Base-by-base conservation (phyloP, 2,329 filamentous ascomycete species). In the Fusarium buharicum region DNA sequence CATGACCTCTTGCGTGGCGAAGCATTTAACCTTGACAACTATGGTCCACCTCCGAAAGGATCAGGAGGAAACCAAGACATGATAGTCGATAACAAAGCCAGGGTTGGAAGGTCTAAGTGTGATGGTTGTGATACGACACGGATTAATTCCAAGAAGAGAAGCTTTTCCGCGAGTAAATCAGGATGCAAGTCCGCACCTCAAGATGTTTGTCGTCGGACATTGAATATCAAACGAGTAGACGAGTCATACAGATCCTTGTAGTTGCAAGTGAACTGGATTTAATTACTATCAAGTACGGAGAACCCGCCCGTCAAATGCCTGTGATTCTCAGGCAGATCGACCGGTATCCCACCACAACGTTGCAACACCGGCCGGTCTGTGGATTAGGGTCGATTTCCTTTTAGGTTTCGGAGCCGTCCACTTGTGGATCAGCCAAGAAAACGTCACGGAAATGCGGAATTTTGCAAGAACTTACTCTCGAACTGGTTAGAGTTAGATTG, bases 261-360 rank as follows among this genome's bases (percentile, higher is more conserved):
- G 16, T 16, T 5, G 18, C 13, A 49, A 17, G 28, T 17, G 8
- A 14, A n/a, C n/a, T n/a, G n/a, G 3, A 18, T 18, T 4, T 6
- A 39, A 9, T 22, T 40, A 20, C 30, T n/a, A 18, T 20, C 10
- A 14, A 10, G n/a, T 10, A n/a, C n/a, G n/a, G n/a, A n/a, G n/a
- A 22, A 18, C 14, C 4, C 28, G 17, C 14, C 10, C 31, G 50
- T 41, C 39, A 30, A 36, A 36, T 28, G 44, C 7, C 20, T 22
- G 20, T 22, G 20, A 22, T 22, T 22, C 20, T 18, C 54, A 34
- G 13, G 39, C 39, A 60, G 59, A 43, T 47, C 55, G 40, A 14
- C 28, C 20, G 7, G n/a, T 27, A 51, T 59, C 55, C 40, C 45
- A 24, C 33, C 55, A 46, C 7, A 28, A 36, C 14, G 11, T 41